Conservation (phyloP, 2,329 filamentous ascomycete genomes). For the Aspergillus ustus region DNA sequence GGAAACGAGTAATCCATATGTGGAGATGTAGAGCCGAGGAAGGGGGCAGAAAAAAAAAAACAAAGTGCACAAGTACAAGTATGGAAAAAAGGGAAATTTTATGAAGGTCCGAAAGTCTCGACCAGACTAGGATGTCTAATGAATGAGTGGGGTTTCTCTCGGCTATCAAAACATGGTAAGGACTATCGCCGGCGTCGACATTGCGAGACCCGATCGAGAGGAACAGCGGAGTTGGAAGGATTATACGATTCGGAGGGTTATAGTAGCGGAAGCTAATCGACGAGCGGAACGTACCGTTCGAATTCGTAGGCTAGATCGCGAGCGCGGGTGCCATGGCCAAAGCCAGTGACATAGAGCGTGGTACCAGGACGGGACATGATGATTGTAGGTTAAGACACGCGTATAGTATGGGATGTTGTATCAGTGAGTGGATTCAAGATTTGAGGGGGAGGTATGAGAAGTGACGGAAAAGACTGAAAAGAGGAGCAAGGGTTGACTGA, state of each 20-base stretch:
- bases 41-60: background rate
- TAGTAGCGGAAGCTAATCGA: constrained; percentile 47
- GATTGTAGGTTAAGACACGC: constrained; percentile 2
- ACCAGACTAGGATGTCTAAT: constrained; percentile 7
- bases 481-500: background rate
- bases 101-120: background rate
- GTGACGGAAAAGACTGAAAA: constrained; percentile 11
- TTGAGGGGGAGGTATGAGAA: background rate
- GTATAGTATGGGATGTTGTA: background rate
- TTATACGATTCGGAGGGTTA: constrained; percentile 38
- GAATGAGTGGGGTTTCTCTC: background rate
- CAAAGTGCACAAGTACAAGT: constrained; percentile 8
- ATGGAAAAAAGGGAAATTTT: background rate
- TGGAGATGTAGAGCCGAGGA: background rate
- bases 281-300: constrained; percentile 92
- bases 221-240: constrained; percentile 36
- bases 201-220: constrained; percentile 39
- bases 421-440: background rate
- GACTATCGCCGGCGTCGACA: constrained; percentile 25
- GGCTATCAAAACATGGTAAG: constrained; percentile 20
- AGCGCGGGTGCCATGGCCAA: constrained; percentile 97
- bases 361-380: constrained; percentile 89
- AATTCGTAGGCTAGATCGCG: constrained; percentile 99
- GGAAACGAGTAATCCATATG: background rate
- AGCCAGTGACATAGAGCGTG: constrained; percentile 98